Base-by-base conservation (phyloP, 768 basidiomycete genomes). In the Lactifluus echinatus region DNA sequence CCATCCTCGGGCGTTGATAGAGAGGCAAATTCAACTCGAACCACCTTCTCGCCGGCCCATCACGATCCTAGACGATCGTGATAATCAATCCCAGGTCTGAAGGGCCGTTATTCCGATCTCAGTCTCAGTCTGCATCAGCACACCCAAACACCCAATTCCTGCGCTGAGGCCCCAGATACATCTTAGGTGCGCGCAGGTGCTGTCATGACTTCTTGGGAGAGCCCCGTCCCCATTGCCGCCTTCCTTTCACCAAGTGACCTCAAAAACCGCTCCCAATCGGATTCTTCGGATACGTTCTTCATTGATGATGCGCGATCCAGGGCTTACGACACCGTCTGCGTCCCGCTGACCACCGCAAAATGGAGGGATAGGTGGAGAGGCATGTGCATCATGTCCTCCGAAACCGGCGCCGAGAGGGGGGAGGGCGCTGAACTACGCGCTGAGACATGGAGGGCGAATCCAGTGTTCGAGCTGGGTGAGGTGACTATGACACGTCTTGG, bases 401-500 rank as follows among this genome's bases (percentile, higher is more conserved):
- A 74, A n/a, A 67, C 66, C 36, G 65, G 61, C 37, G 70, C 78
- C 59, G 69, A 72, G 44, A 70, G 66, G 37, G 69, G 73, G 31
- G 68, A 71, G 55, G 72, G 66, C 33, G 75, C 78, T 10, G 83
- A 86, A 65, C 75, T 74, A 66, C 76, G 74, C 34, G 91, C 93
- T 2, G 96, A 99, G 71, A 72, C 73, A 15, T 99, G 96, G 96
- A 80, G 96, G 66, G 77, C 81, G 53, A 80, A 81, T 21, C 93
- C 92, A 28, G 82, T 76, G 37, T 94, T 97, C 69, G 68, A 79
- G 65, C 72, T 77, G 37, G 88, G 87, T 56, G 96, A 99, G 72
- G 85, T 97, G 54, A 95, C 89, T 52, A 80, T 96, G 54, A 90
- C 90, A 15, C 75, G 87, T 61, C 76, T 95, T n/a, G 93, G 89